A percentile compares a stretch with the other conserved stretches of the same genome.
These are phyloP conservation scores for Saccharomyces hybrid DNA, from an alignment of 1,139 yeast genomes.

Conservation along the genomic window DNA sequence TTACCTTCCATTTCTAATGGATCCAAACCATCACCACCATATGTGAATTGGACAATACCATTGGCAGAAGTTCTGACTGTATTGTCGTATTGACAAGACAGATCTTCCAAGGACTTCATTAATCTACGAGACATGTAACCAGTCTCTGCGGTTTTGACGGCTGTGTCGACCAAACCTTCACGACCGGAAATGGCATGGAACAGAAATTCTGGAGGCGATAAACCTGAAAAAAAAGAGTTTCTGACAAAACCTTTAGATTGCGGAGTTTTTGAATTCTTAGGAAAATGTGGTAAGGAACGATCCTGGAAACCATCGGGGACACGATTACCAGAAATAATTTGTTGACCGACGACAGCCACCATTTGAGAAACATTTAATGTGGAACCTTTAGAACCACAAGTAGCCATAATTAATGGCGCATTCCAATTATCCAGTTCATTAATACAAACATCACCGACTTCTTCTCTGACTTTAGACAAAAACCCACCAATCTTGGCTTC, in stretches of 20 bases:
- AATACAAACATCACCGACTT: constrained; percentile 97
- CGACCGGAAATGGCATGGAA: constrained; percentile 99
- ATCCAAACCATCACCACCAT: constrained; percentile 98
- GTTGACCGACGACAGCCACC: constrained; percentile 99
- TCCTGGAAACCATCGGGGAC: constrained; percentile 99
- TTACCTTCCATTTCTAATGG: constrained; percentile 99
- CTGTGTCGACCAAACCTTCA: constrained; percentile 98
- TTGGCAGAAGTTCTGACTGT: constrained; percentile 93
- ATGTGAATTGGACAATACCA: constrained; percentile 94
- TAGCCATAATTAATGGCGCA: constrained; percentile 98
- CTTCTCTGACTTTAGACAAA: constrained; percentile 94
- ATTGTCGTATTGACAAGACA: constrained; percentile 86
- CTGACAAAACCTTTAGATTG: constrained; percentile 97
- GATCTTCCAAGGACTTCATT: constrained; percentile 96
- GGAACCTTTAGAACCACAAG: constrained; percentile 98
- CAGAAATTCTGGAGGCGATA: constrained; percentile 92
- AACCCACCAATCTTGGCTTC: constrained; percentile 97
- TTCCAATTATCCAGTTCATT: constrained; percentile 81
- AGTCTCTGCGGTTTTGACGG: constrained; percentile 98
- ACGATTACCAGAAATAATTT: constrained; percentile 96
- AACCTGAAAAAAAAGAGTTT: constrained; percentile 89
- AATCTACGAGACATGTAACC: constrained; percentile 98
- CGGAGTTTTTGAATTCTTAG: constrained; percentile 92
- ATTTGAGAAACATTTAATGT: constrained; percentile 96
- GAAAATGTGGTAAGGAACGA: constrained; percentile 94